Evolutionary conservation across 345 rosid genomes (phyloP).

Genomic region (Firmiana major): DNA sequence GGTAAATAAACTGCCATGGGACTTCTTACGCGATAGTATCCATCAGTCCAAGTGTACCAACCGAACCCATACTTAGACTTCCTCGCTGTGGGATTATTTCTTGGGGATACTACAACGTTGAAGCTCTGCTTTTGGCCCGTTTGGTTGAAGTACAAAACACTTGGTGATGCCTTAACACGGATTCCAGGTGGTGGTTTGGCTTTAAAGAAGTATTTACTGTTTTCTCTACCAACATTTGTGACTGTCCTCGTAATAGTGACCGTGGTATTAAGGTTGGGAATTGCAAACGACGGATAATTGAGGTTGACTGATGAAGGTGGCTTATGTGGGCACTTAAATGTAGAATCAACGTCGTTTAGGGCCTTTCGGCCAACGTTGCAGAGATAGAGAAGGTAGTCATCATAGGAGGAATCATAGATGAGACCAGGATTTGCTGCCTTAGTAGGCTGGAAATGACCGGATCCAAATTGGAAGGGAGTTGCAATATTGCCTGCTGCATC

Average conservation of each 20-base stretch:
- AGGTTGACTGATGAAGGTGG: conserved; percentile 35
- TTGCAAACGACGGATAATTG: conserved; percentile 63
- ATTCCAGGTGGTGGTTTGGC: conserved; percentile 49
- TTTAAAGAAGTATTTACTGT: conserved; percentile 38
- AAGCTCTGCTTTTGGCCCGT: conserved; percentile 55
- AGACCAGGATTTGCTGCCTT: conserved; percentile 81
- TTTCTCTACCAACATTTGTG: conserved; percentile 55
- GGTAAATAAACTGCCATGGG: conserved; percentile 59
- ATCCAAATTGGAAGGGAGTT: conserved; percentile 56
- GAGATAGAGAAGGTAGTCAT: conserved; percentile 51
- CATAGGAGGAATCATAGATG: conserved; percentile 59
- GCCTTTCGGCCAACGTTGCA: conserved; percentile 35
- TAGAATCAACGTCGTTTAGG: conserved; percentile 12
- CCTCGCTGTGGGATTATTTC: neutral
- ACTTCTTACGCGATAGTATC: conserved; percentile 55
- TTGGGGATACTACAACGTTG: conserved; percentile 28
- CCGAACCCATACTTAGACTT: conserved; percentile 48
- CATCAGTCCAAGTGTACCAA: conserved; percentile 68
- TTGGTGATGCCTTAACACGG: conserved; percentile 44
- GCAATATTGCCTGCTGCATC: conserved; percentile 41
- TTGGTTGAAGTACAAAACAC: conserved; percentile 36
- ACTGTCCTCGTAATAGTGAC: conserved; percentile 51
- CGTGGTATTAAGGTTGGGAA: conserved; percentile 38
- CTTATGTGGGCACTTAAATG: conserved; percentile 41
- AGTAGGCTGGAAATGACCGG: conserved; percentile 63